Evolutionary conservation across 305 asterid genomes (phyloP).

Genomic region (Fraxinus nigra): DNA sequence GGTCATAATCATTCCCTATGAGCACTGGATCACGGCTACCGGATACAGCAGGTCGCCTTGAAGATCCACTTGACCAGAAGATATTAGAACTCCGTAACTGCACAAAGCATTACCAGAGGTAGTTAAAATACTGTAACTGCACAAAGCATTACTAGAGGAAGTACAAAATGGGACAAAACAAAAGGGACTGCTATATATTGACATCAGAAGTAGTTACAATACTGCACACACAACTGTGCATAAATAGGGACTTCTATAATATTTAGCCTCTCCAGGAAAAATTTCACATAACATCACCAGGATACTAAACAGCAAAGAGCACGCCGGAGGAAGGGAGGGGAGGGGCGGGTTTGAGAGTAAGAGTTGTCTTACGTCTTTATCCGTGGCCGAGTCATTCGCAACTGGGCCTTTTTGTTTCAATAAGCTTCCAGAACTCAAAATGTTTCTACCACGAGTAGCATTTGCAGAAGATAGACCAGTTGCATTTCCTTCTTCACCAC

Average conservation of each 20-base stretch:
- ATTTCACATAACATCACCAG: not conserved
- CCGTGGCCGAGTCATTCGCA: slow-evolving; percentile 36
- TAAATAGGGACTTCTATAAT: not conserved
- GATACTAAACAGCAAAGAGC: not conserved
- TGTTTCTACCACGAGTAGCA: slow-evolving; percentile 48
- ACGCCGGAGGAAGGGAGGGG: not conserved
- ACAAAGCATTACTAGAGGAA: slow-evolving; percentile 1
- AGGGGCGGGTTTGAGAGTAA: not conserved
- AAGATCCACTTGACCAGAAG: slow-evolving; percentile 36
- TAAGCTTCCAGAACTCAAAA: slow-evolving; percentile 55
- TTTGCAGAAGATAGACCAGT: slow-evolving; percentile 46
- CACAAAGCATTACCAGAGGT: slow-evolving; percentile 14
- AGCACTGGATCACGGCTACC: slow-evolving; percentile 54
- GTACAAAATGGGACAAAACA: not conserved
- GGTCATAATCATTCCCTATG: slow-evolving; percentile 28
- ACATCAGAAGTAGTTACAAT: not conserved
- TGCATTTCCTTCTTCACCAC: slow-evolving; percentile 63
- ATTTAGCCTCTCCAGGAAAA: not conserved
- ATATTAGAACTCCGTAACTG: slow-evolving; percentile 52
- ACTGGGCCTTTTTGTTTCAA: slow-evolving; percentile 57
- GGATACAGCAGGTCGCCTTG: slow-evolving; percentile 64
- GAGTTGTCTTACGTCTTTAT: slow-evolving; percentile 53
- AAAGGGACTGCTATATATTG: not conserved
- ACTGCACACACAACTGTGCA: not conserved
- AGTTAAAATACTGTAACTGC: slow-evolving; percentile 34